phyloP scores from a whole-genome alignment of 2,329 filamentous ascomycete species.

The Calonectria pteridis region DNA sequence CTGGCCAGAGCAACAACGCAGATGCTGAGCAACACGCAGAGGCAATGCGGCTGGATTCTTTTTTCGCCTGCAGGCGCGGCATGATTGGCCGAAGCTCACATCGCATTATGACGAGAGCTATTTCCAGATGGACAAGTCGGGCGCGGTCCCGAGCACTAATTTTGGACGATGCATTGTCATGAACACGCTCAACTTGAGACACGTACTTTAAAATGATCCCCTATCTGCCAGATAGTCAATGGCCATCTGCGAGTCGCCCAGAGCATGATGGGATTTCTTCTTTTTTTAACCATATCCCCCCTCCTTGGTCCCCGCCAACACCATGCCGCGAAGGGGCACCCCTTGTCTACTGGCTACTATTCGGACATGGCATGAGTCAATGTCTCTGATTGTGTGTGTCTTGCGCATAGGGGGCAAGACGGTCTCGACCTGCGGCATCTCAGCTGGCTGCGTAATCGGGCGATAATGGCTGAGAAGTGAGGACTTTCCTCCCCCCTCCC shows the following conservation, averaged over 20 bases:
- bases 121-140: background rate
- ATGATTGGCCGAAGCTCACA: background rate
- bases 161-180: background rate
- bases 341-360: background rate
- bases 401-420: background rate
- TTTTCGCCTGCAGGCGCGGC: too few species aligned
- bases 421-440: background rate
- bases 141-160: background rate
- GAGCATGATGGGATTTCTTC: slow-evolving; percentile 9
- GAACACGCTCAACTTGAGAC: background rate
- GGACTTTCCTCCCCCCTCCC: background rate
- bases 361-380: background rate
- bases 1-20: background rate
- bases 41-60: background rate
- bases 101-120: slow-evolving; percentile 1
- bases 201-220: background rate
- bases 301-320: background rate
- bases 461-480: background rate
- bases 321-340: background rate
- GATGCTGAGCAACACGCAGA: background rate
- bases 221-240: background rate
- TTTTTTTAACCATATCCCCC: background rate
- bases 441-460: background rate
- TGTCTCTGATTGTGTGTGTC: background rate
- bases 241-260: background rate